A percentile compares a stretch with the other conserved stretches of the same genome.
Conservation (phyloP, 2,329 filamentous ascomycete genomes). For the Beauveria scarabaeidicola region DNA sequence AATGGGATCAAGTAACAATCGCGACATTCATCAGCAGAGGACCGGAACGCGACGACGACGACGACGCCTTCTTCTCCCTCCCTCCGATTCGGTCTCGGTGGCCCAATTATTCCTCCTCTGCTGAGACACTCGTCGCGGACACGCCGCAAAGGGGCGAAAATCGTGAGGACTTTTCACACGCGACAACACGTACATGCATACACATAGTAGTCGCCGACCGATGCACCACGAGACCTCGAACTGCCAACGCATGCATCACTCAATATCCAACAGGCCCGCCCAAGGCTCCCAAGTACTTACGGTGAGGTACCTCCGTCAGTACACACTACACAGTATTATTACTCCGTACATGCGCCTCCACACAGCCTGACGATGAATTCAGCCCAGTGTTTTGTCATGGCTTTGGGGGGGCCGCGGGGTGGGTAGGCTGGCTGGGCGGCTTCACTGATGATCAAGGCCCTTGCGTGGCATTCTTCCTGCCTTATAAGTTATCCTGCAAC, state of each 20-base stretch:
- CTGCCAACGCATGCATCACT: slow-evolving; percentile 5
- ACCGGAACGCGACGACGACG: not conserved
- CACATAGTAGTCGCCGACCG: not conserved
- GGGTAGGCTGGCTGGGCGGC: slow-evolving; percentile 1
- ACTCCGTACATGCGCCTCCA: not conserved
- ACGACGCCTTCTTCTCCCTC: not conserved
- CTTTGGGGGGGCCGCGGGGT: not conserved
- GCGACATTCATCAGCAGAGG: not conserved
- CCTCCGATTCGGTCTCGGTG: not conserved
- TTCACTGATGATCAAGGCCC: no score
- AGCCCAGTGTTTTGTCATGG: not conserved
- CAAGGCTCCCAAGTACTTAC: not conserved
- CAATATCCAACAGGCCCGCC: not conserved
- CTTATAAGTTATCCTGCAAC: not conserved
- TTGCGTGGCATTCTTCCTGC: not conserved
- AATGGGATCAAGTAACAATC: not conserved
- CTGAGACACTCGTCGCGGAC: slow-evolving; percentile 6
- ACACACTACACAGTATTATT: not conserved
- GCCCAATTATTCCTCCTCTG: not conserved
- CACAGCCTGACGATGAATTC: slow-evolving; percentile 6
- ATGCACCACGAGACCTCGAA: slow-evolving; percentile 1
- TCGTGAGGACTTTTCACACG: not conserved
- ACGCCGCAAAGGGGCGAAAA: not conserved
- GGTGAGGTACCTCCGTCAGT: not conserved
- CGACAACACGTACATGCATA: not conserved